phyloP scores from a whole-genome alignment of 148 eudicot genomes.

The Fagopyrum homotropicum region DNA sequence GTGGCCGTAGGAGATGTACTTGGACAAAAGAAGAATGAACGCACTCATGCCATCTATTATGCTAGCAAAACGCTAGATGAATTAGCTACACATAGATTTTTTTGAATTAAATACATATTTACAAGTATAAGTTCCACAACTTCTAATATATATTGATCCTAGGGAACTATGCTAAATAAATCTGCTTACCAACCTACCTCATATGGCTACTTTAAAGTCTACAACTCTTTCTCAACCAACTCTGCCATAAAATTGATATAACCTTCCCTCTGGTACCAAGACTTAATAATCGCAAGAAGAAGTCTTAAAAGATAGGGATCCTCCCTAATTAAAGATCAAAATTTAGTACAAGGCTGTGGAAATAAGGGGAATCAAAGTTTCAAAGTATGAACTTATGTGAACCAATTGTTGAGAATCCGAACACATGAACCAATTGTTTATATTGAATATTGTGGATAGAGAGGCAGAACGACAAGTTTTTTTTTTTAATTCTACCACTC shows the following conservation, averaged over 20 bases:
- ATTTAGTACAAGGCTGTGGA: constrained; percentile 6
- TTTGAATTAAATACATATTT: too few species aligned
- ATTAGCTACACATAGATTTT: too few species aligned
- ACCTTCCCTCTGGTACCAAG: constrained; percentile 97
- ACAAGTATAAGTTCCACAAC: constrained; percentile 12
- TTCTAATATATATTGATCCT: background rate
- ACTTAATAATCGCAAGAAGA: constrained; percentile 75
- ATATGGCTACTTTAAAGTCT: constrained; percentile 49
- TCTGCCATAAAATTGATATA: constrained; percentile 93
- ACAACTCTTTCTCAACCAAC: constrained; percentile 81
- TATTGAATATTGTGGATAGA: constrained; percentile 14
- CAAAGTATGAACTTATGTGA: background rate
- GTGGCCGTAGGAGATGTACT: too few species aligned
- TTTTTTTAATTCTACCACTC: constrained; percentile 8
- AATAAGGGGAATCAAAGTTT: background rate
- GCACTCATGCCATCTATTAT: too few species aligned
- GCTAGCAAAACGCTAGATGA: too few species aligned
- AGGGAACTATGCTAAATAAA: background rate
- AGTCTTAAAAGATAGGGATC: constrained; percentile 63
- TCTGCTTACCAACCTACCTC: constrained; percentile 43
- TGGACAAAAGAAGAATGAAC: too few species aligned
- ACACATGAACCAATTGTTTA: constrained; percentile 10
- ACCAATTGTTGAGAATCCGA: constrained; percentile 9
- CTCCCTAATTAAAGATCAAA: constrained; percentile 35
- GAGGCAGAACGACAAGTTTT: constrained; percentile 12